phyloP scores from a whole-genome alignment of 306 rosid genomes.

The Rubus parviflorus region DNA sequence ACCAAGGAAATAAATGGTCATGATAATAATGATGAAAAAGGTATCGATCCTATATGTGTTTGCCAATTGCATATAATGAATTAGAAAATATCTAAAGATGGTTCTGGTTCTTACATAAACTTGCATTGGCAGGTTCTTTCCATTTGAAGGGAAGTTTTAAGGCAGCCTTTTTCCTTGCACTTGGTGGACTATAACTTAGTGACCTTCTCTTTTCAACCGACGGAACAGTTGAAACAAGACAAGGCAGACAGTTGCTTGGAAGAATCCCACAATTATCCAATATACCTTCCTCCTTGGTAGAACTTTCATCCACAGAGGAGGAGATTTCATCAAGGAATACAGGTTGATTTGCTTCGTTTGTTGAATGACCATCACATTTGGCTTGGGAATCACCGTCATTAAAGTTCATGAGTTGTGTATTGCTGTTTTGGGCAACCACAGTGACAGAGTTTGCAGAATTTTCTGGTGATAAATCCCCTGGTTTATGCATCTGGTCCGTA shows the following conservation, averaged over 20 bases:
- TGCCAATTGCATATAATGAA: neutral
- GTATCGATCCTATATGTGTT: neutral
- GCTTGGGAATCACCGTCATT: conserved; percentile 44
- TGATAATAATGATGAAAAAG: neutral
- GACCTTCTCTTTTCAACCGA: conserved; percentile 79
- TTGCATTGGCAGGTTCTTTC: conserved; percentile 63
- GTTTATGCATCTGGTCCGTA: conserved; percentile 41
- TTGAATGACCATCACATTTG: conserved; percentile 39
- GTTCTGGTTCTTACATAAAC: conserved; percentile 54
- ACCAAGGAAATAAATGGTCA: neutral
- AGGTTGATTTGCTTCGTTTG: conserved; percentile 52
- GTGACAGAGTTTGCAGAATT: conserved; percentile 31
- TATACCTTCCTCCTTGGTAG: conserved; percentile 58
- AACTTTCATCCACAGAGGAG: conserved; percentile 57
- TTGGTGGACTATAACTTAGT: conserved; percentile 75
- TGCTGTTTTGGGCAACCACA: conserved; percentile 43
- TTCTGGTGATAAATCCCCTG: conserved; percentile 29
- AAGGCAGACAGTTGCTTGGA: conserved; percentile 84
- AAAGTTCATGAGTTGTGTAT: conserved; percentile 31
- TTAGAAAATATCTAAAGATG: neutral
- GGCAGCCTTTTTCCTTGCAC: conserved; percentile 62
- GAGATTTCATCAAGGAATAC: conserved; percentile 79
- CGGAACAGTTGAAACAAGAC: conserved; percentile 70
- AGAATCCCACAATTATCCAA: conserved; percentile 87
- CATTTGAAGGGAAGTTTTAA: conserved; percentile 65